These are phyloP conservation scores for Leishmania aethiopica DNA, from an alignment of 208 protist species.

Conservation along the genomic window DNA sequence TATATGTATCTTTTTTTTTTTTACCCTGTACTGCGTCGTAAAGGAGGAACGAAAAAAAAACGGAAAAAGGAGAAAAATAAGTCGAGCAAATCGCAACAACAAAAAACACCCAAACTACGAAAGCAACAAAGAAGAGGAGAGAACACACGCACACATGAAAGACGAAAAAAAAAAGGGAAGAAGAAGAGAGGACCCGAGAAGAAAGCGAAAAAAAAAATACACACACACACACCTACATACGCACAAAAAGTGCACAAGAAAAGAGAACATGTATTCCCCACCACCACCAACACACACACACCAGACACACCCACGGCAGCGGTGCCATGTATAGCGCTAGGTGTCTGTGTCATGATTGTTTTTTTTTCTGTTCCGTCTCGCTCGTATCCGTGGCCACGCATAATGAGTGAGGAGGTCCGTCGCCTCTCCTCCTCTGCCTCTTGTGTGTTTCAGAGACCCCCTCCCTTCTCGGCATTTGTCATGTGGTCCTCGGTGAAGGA, in stretches of 20 bases:
- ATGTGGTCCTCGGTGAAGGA: not conserved
- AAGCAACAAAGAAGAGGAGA: not conserved
- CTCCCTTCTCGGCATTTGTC: not conserved
- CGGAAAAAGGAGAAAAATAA: not conserved
- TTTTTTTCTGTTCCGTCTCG: not conserved
- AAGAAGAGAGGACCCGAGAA: not conserved
- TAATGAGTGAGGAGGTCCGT: not conserved
- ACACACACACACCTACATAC: not conserved
- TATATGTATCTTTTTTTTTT: not conserved
- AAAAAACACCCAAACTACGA: not conserved
- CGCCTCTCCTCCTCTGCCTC: not conserved
- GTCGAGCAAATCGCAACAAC: not conserved
- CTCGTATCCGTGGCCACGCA: not conserved
- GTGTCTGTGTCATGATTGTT: not conserved
- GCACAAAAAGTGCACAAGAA: not conserved
- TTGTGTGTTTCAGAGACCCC: not conserved
- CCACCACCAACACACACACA: not conserved
- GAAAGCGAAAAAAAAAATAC: not conserved
- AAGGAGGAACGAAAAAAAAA: not conserved
- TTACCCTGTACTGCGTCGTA: slow-evolving; percentile 7
- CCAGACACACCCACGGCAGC: not conserved
- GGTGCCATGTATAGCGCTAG: not conserved
- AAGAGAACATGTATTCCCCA: not conserved
- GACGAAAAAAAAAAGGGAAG: not conserved
- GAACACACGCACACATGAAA: not conserved